phyloP scores from a whole-genome alignment of 2,329 filamentous ascomycete genomes.

The Arthrinium phaeospermum region DNA sequence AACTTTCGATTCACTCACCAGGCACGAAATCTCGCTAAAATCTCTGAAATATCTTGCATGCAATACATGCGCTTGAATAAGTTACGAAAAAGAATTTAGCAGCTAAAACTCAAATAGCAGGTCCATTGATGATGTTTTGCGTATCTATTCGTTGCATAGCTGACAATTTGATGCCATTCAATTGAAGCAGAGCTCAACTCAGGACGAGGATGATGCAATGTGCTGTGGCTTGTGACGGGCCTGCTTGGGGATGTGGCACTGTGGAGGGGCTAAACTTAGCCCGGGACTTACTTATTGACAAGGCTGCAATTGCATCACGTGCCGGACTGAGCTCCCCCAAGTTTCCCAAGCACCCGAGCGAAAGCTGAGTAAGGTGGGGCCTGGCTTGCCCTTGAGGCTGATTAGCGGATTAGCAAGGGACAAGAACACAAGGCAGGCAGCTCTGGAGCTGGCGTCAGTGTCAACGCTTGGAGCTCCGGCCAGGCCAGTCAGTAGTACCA shows the following conservation, averaged over 20 bases:
- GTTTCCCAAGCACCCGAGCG: not conserved
- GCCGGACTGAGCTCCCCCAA: not conserved
- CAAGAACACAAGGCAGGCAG: constrained; percentile 6
- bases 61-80: no score
- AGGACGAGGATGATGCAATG: not conserved
- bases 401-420: not conserved
- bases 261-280: not conserved
- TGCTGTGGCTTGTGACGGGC: not conserved
- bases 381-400: not conserved
- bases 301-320: constrained; percentile 2
- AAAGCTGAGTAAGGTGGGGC: not conserved
- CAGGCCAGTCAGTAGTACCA: not conserved
- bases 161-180: not conserved
- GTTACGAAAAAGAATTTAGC: no score
- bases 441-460: constrained; percentile 12
- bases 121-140: no score
- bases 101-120: no score
- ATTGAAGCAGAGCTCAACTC: not conserved
- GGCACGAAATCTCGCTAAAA: no score
- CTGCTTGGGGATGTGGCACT: not conserved
- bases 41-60: no score
- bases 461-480: not conserved
- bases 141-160: no score
- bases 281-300: not conserved
- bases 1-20: no score